Base-by-base conservation (phyloP, 495 filamentous ascomycete genomes). In the Podospora fimiseda region DNA sequence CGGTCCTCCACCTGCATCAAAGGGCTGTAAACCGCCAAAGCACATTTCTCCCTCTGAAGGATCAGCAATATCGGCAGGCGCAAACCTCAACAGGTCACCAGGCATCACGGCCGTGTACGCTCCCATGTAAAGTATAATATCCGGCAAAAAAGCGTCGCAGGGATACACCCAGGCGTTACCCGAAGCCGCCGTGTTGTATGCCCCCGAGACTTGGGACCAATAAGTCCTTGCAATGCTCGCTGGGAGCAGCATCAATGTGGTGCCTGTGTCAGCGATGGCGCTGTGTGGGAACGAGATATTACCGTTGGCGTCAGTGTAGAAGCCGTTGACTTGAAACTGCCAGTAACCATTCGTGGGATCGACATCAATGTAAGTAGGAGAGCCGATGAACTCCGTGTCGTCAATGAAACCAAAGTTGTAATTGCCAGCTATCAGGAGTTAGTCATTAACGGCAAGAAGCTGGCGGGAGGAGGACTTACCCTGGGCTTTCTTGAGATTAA, bases 201-300 rank as follows among this genome's bases (percentile, higher is more conserved):
- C 78, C n/a, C 77, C 72, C 8, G 58, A 47, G 38, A 92, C 79
- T 39, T 84, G 61, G 40, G 63, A 48, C 73, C 90, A 95, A 76
- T 93, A 95, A 50, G 71, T 78, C 1, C 65, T 57, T 52, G 84
- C 79, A 58, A 88, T 73, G 24, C 61, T 52, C 45, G 69, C 59
- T 47, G 80, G 78, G 16, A 92, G 74, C 56, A 88, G 72, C 45
- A 89, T 63, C 13, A 94, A 84, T 23, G 87, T 86, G 50, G 87
- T 92, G 19, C 89, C 89, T 2, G 75, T 78, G 56, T 86, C 83
- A 36, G 58, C 58, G 43, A 60, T 60, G 57, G 83, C 82, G 55
- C 86, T 69, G 27, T 65, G n/a, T n/a, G n/a, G n/a, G 55, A 50
- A 68, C 62, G 50, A 79, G 73, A 33, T 49, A 2, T 36, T 36